Evolutionary conservation across 2,329 filamentous ascomycete species (phyloP).

Genomic region (Venturia aucupariae): DNA sequence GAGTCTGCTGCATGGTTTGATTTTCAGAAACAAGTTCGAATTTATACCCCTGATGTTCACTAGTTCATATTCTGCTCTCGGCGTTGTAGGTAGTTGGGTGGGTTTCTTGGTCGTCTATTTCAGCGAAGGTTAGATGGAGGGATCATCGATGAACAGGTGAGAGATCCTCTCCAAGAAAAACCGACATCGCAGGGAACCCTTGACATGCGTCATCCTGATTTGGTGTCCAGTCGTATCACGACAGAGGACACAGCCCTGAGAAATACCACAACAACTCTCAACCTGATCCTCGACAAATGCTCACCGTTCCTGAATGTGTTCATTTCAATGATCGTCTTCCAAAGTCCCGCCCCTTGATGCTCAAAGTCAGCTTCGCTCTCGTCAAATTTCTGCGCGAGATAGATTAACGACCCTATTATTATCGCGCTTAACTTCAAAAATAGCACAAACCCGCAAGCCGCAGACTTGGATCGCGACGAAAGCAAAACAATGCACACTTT

Average conservation of each 20-base stretch:
- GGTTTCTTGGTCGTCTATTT: constrained; percentile 93
- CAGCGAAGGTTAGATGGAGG: neutral
- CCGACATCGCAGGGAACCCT: too few species aligned
- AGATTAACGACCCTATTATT: neutral
- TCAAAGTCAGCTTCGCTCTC: too few species aligned
- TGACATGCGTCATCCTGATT: too few species aligned
- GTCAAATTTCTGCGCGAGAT: neutral
- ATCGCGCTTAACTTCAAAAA: neutral
- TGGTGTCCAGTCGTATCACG: too few species aligned
- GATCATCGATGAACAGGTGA: too few species aligned
- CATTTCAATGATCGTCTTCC: too few species aligned
- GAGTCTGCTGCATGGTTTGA: constrained; percentile 69
- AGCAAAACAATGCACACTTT: neutral
- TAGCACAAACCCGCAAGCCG: neutral
- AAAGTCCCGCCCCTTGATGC: too few species aligned
- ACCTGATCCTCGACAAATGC: too few species aligned
- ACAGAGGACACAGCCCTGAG: too few species aligned
- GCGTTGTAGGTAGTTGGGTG: constrained; percentile 92
- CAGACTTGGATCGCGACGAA: neutral
- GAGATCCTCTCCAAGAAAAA: too few species aligned
- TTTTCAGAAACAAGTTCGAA: constrained; percentile 76
- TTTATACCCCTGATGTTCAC: constrained; percentile 96
- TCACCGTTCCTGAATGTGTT: too few species aligned
- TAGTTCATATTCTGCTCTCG: constrained; percentile 85
- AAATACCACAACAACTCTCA: too few species aligned